Percentiles rank a stretch among this genome's conserved stretches.
phyloP scores from a whole-genome alignment of 805 yeast genomes.

The Saccharomyces paradoxus region DNA sequence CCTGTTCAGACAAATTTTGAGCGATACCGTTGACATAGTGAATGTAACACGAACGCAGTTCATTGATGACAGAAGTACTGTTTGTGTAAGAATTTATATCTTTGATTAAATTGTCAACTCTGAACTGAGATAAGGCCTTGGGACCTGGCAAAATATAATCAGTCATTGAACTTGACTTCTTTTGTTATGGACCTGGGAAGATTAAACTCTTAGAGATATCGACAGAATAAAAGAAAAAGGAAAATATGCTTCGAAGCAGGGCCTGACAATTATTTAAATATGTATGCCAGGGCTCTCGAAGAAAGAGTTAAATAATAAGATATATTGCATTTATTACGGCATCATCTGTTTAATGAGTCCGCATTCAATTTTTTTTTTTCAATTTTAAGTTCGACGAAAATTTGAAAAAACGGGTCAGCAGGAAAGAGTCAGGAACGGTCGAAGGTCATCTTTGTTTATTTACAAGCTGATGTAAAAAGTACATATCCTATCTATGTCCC shows the following conservation, averaged over 20 bases:
- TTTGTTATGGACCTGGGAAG: not conserved
- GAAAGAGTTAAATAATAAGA: not conserved
- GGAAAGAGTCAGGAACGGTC: not conserved
- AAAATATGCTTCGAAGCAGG: not conserved
- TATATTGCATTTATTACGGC: not conserved
- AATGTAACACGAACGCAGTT: conserved; percentile 64
- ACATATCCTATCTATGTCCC: not conserved
- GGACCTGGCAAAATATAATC: conserved; percentile 74
- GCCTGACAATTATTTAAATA: not conserved
- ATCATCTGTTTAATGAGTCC: not conserved
- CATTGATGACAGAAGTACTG: conserved; percentile 52
- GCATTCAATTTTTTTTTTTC: not conserved
- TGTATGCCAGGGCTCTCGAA: not conserved
- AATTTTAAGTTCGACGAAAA: not conserved
- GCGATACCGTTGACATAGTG: conserved; percentile 63
- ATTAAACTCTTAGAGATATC: not conserved
- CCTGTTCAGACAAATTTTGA: conserved; percentile 31
- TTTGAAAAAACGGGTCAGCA: not conserved
- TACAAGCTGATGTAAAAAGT: not conserved
- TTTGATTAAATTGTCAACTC: conserved; percentile 63
- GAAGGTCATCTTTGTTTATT: not conserved
- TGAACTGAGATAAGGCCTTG: conserved; percentile 76
- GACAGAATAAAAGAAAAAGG: not conserved
- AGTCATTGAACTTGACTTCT: conserved; percentile 25
- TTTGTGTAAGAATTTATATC: conserved; percentile 67